phyloP scores from a whole-genome alignment of 768 basidiomycete species.

The Suillus subluteus region DNA sequence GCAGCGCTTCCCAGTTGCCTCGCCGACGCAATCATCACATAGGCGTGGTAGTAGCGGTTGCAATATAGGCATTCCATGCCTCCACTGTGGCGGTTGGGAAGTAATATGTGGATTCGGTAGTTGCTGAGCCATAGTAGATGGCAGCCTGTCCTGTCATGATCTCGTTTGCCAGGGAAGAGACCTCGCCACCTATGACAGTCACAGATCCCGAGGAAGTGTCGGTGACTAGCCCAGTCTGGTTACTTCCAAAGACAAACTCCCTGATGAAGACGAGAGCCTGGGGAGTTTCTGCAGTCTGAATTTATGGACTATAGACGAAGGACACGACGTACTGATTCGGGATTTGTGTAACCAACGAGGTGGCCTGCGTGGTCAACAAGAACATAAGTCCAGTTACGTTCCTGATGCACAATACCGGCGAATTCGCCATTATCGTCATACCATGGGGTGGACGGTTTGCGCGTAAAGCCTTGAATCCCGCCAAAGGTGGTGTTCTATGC shows the following conservation, averaged over 20 bases:
- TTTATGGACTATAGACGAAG: background rate
- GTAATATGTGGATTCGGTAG: slow-evolving; percentile 54
- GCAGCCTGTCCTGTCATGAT: slow-evolving; percentile 58
- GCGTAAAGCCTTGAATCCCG: slow-evolving; percentile 74
- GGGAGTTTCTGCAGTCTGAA: background rate
- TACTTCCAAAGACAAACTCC: slow-evolving; percentile 69
- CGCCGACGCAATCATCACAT: background rate
- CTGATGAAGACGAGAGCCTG: slow-evolving; percentile 65
- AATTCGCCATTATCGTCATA: slow-evolving; percentile 57
- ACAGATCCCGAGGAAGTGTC: slow-evolving; percentile 24
- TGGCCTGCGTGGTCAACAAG: slow-evolving; percentile 44
- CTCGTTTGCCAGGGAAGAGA: slow-evolving; percentile 45
- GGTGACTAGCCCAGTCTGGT: slow-evolving; percentile 59
- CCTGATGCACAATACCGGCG: slow-evolving; percentile 75
- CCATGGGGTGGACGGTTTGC: slow-evolving; percentile 72
- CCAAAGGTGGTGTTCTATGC: slow-evolving; percentile 77
- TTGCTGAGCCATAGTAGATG: slow-evolving; percentile 56
- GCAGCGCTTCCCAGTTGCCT: slow-evolving; percentile 4
- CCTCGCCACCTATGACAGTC: slow-evolving; percentile 54
- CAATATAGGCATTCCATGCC: slow-evolving; percentile 58
- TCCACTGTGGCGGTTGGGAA: slow-evolving; percentile 58
- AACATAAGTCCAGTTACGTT: slow-evolving; percentile 59
- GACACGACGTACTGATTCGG: slow-evolving; percentile 46
- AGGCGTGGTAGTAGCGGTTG: slow-evolving; percentile 36
- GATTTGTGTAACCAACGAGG: slow-evolving; percentile 40